Percentiles rank a stretch among this genome's conserved stretches.
These are phyloP conservation scores for Pichia sp. DNA, from an alignment of 1,139 yeast species.

Conservation along the genomic window DNA sequence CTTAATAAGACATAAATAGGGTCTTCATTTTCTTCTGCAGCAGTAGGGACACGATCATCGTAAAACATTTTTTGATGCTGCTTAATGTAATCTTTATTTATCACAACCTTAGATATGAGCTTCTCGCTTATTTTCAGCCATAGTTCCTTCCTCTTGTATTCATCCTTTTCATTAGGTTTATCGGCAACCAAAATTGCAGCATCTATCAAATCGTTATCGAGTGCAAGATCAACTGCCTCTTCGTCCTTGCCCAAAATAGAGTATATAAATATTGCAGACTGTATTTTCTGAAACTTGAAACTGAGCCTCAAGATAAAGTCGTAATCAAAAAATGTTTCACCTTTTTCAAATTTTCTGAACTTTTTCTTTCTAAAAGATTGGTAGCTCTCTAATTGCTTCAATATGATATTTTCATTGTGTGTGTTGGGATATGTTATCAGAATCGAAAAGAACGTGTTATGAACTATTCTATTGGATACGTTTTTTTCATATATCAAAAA, in stretches of 20 bases:
- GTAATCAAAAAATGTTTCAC: slow-evolving; percentile 45
- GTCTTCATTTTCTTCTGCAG: slow-evolving; percentile 7
- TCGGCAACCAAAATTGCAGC: slow-evolving; percentile 58
- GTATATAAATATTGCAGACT: slow-evolving; percentile 68
- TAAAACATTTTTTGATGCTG: slow-evolving; percentile 23
- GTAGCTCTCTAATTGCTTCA: slow-evolving; percentile 44
- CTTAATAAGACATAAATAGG: slow-evolving; percentile 29
- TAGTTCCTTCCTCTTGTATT: slow-evolving; percentile 52
- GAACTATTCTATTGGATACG: slow-evolving; percentile 49
- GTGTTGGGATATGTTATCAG: slow-evolving; percentile 53
- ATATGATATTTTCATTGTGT: slow-evolving; percentile 38
- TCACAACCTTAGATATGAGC: slow-evolving; percentile 41
- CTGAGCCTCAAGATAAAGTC: slow-evolving; percentile 77
- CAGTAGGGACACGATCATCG: slow-evolving; percentile 4
- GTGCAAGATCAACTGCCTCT: slow-evolving; percentile 75
- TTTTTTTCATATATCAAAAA: slow-evolving; percentile 54
- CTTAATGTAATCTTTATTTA: slow-evolving; percentile 25
- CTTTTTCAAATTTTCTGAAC: slow-evolving; percentile 14
- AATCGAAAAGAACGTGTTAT: slow-evolving; percentile 69
- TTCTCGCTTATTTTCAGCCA: slow-evolving; percentile 70
- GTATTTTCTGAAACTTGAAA: slow-evolving; percentile 51
- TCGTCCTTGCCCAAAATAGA: slow-evolving; percentile 66
- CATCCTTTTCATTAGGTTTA: slow-evolving; percentile 38
- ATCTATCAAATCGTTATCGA: slow-evolving; percentile 57
- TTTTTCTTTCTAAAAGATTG: slow-evolving; percentile 20